Base-by-base conservation (phyloP, 2,329 filamentous ascomycete species). In the Phaeosphaeriaceae sp. region DNA sequence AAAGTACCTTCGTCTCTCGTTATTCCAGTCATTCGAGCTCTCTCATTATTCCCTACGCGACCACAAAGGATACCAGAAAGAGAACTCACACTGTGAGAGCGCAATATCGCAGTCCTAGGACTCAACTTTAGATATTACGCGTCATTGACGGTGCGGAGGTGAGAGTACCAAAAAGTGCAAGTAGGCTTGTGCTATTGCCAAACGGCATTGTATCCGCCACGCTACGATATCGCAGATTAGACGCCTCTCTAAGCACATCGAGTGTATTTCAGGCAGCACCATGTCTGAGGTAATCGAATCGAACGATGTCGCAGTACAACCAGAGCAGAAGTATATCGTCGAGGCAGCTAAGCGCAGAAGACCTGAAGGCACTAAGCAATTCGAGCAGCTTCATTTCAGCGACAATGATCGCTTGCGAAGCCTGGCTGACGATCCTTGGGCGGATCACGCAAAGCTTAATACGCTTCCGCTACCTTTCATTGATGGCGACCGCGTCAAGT, bases 341-440 rank as follows among this genome's bases (percentile, higher is more conserved):
- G 62, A 65, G 46, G 60, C 60, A 51, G 60, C 56, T 6, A 66
- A 66, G 54, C 63, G 63, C 41, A 54, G 49, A 27, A 57, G 53
- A 52, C n/a, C 50, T 4, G 62, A 65, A 7, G 62, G 62, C 3
- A 40, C 54, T 7, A 54, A 57, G 9, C 62, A 65, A 42, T 65
- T 56, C 33, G 53, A 62, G 48, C 46, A 57, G 42, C 48, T 65
- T 15, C 57, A 60, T n/a, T 62, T 59, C 33, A 61, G 56, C 36
- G 49, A 57, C 11, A 61, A 60, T 19, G 50, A 55, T 6, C 60
- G 60, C 22, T 54, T 65, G 7, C 57, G 54, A 25, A 46, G 54
- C 22, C 58, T 65, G n/a, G 54, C 51, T 10, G 50, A 57, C 21
- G 63, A 66, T 49, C 42, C 56, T 17, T 66, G 52, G 44, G 63